Base-by-base conservation (phyloP, 805 yeast species). In the Saturnispora galanensis region DNA sequence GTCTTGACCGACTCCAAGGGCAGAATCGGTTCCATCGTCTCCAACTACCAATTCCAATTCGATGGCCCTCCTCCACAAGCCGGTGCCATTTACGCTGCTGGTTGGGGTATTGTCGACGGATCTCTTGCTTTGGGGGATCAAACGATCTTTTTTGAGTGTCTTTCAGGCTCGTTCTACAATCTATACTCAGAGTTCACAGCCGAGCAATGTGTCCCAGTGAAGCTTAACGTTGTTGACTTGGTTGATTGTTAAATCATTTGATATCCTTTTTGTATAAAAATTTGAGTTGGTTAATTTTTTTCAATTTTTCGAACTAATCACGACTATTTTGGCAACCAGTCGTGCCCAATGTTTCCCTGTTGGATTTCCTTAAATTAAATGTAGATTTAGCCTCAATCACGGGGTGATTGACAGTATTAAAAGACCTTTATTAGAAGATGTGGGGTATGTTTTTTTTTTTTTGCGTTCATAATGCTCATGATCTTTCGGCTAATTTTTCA, bases 41-140 rank as follows among this genome's bases (percentile, higher is more conserved):
- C 79, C 47, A 73, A 73, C 74, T 67, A 76, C 65, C 81, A 76
- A 64, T 75, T 76, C 74, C 81, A 76, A 64, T 76, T 76, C 56
- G 81, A 76, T 56, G 81, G 80, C 55, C 80, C 80, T 42, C 76
- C 78, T 62, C 80, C 80, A 51, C 81, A 76, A 64, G 79, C 75
- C 42, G 76, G 76, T 61, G 66, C 76, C 44, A 69, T 70, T 48
- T 68, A 70, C 55, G 76, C 77, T 54, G 71, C 68, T 43, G 76
- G 76, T 48, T 70, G 76, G 76, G 61, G 71, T 45, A 66, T 71
- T 51, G 56, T 68, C 44, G 74, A 66, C 30, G 72, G 68, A 35
- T 65, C 66, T 63, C 68, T 74, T 57, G 72, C 77, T 44, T 62
- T 74, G 52, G 80, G 79, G 59, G 60, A 63, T 56, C 58, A 58